phyloP scores from a whole-genome alignment of 805 yeast species.

The Metschnikowia hibisci region DNA sequence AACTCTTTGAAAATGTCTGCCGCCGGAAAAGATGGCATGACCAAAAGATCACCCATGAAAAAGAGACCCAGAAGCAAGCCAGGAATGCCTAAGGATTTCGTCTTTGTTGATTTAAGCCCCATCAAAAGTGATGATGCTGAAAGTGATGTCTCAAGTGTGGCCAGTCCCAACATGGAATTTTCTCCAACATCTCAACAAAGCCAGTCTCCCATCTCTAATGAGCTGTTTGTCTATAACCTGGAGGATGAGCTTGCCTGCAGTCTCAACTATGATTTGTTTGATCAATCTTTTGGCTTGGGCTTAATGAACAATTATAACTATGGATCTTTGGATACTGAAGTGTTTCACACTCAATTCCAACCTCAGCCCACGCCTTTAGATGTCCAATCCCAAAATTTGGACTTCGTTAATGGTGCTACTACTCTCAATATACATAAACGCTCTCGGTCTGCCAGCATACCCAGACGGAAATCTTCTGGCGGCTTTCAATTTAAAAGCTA shows the following conservation, averaged over 20 bases:
- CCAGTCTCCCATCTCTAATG: constrained; percentile 13
- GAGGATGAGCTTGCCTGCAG: constrained; percentile 8
- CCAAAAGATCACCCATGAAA: constrained; percentile 38
- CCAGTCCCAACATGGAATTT: constrained; percentile 4
- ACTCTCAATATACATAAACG: constrained; percentile 19
- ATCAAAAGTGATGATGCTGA: constrained; percentile 27
- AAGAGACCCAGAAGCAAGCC: constrained; percentile 42
- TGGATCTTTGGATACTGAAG: neutral
- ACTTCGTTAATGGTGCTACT: neutral
- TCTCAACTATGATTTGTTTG: constrained; percentile 8
- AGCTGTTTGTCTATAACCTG: constrained; percentile 4
- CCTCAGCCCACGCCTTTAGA: neutral
- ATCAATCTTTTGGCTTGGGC: constrained; percentile 25
- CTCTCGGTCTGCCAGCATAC: constrained; percentile 10
- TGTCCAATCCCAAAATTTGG: neutral
- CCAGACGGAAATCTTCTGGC: constrained; percentile 19
- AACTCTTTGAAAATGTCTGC: constrained; percentile 41
- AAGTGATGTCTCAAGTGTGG: constrained; percentile 16
- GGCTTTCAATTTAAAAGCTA: constrained; percentile 29
- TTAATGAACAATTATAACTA: constrained; percentile 22
- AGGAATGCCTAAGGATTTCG: constrained; percentile 44
- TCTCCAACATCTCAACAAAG: constrained; percentile 6
- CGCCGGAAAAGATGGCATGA: constrained; percentile 32
- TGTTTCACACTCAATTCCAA: neutral
- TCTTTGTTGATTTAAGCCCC: constrained; percentile 44